Evolutionary conservation across 1,139 yeast species (phyloP).

Genomic region (Magnusiomyces clavatus): DNA sequence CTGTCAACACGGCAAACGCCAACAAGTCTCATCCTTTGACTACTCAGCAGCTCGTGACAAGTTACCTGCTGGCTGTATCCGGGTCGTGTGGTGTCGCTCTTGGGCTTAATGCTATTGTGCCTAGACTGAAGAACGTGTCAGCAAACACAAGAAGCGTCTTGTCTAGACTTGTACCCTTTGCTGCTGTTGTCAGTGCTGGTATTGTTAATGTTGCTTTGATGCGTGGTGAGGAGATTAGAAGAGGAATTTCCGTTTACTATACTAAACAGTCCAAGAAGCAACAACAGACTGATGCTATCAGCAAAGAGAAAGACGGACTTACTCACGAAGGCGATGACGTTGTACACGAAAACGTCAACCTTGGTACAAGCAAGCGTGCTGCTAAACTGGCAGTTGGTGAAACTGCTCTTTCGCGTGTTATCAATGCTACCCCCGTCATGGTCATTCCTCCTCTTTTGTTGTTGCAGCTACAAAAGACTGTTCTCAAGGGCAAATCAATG

Average conservation of each 20-base stretch:
- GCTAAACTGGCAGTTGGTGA: constrained; percentile 93
- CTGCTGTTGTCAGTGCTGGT: constrained; percentile 97
- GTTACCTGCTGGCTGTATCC: constrained; percentile 80
- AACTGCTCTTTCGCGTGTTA: constrained; percentile 89
- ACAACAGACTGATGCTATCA: too few species aligned
- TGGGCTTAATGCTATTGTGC: constrained; percentile 84
- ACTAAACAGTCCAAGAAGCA: background rate
- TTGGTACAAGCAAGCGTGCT: constrained; percentile 79
- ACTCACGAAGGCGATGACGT: constrained; percentile 34
- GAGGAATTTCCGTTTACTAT: constrained; percentile 67
- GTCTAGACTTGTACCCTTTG: constrained; percentile 89
- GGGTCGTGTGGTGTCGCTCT: constrained; percentile 95
- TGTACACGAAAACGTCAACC: constrained; percentile 36
- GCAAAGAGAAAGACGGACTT: too few species aligned
- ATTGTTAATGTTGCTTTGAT: constrained; percentile 86
- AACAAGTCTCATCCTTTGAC: constrained; percentile 90
- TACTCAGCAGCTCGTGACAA: constrained; percentile 63
- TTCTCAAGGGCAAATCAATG: constrained; percentile 48
- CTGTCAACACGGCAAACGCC: constrained; percentile 92
- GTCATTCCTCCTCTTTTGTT: constrained; percentile 84
- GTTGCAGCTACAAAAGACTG: constrained; percentile 59
- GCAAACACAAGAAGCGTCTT: constrained; percentile 42
- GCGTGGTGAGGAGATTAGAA: constrained; percentile 89
- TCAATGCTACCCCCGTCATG: constrained; percentile 96
- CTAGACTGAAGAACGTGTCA: constrained; percentile 40